Conservation (phyloP, 305 asterid species). For the Plantago lanceolata region DNA sequence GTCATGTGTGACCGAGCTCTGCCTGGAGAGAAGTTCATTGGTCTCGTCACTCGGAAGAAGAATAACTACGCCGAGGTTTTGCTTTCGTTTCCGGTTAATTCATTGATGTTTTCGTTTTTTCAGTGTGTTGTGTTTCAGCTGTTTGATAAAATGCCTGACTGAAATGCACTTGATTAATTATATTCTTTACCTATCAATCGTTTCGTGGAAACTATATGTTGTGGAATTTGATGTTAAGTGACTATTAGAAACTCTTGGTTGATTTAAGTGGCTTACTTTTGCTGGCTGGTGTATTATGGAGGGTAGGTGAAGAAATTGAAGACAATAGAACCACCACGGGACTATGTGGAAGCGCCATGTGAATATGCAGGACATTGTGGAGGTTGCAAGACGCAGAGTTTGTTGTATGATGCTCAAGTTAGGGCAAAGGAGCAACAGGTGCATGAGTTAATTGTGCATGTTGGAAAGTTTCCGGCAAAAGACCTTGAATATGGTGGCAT, state of each 20-base stretch:
- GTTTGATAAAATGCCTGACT: conserved; percentile 16
- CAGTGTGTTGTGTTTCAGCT: neutral
- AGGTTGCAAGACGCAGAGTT: conserved; percentile 88
- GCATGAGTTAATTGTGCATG: conserved; percentile 61
- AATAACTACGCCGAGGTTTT: conserved; percentile 77
- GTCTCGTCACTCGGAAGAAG: conserved; percentile 76
- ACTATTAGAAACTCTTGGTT: conserved; percentile 6
- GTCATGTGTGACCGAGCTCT: conserved; percentile 90
- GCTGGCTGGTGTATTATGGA: conserved; percentile 16
- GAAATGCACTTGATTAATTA: neutral
- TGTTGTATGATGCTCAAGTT: conserved; percentile 78
- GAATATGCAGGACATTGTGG: conserved; percentile 85
- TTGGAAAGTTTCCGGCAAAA: conserved; percentile 63
- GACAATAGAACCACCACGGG: conserved; percentile 67
- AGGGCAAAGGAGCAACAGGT: conserved; percentile 87
- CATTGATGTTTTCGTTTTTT: neutral
- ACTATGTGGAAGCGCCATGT: conserved; percentile 85
- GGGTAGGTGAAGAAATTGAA: conserved; percentile 75
- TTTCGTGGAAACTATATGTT: too few relatives aligned
- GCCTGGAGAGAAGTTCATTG: conserved; percentile 87
- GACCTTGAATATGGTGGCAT: conserved; percentile 43
- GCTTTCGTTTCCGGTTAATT: neutral
- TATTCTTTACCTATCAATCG: neutral
- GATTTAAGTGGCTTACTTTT: conserved; percentile 4
- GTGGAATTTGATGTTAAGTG: neutral